These are phyloP conservation scores for Lomentospora prolificans DNA, from an alignment of 2,329 filamentous ascomycete species.

Conservation along the genomic window DNA sequence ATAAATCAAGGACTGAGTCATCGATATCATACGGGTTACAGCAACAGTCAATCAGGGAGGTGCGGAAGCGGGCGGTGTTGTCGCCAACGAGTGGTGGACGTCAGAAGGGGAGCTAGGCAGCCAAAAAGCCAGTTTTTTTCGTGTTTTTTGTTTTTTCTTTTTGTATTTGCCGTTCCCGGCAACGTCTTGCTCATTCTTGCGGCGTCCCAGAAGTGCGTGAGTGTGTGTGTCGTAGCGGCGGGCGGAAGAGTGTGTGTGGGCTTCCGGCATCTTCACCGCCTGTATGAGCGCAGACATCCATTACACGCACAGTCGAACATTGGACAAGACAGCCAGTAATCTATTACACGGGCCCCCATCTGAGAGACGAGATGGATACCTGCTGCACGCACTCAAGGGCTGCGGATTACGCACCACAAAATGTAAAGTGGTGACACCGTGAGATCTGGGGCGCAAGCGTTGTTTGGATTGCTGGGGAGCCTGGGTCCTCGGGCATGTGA, in stretches of 20 bases:
- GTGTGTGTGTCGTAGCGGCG: background rate
- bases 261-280: background rate
- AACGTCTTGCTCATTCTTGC: background rate
- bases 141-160: background rate
- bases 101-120: no score
- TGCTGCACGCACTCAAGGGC: no score
- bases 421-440: no score
- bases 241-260: background rate
- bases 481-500: background rate
- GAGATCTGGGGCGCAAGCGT: no score
- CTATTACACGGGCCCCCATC: no score
- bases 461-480: no score
- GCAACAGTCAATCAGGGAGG: background rate
- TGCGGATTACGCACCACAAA: no score
- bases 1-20: conserved; percentile 1
- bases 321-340: no score
- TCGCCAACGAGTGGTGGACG: no score
- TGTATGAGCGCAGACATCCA: background rate
- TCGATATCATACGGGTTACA: background rate
- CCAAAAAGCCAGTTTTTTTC: no score
- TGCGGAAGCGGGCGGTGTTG: background rate
- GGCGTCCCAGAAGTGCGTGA: background rate
- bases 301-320: no score
- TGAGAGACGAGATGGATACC: no score
- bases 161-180: background rate